Percentiles rank a stretch among this genome's conserved stretches.
Evolutionary conservation across 257 asterid species (phyloP).

Genomic region (Ehretia macrophylla): DNA sequence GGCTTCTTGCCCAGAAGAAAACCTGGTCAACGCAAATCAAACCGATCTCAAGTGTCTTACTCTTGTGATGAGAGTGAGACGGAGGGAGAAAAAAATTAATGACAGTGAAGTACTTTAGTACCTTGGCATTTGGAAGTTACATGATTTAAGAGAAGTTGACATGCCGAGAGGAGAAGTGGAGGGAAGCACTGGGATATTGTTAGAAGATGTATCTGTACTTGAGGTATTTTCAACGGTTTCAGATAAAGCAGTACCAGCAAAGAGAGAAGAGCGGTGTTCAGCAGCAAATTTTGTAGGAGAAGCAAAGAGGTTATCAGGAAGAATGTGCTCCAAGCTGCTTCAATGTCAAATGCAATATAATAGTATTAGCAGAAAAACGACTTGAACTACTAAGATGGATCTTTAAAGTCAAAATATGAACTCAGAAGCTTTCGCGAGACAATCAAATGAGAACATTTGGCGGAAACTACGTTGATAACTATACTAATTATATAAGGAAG

Average conservation of each 20-base stretch:
- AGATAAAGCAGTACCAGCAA: conserved; percentile 34
- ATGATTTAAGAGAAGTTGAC: conserved; percentile 51
- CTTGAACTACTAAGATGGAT: background rate
- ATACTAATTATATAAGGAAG: background rate
- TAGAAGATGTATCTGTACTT: conserved; percentile 34
- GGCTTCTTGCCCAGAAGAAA: conserved; percentile 65
- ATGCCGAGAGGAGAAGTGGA: conserved; percentile 41
- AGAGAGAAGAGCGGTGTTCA: conserved; percentile 22
- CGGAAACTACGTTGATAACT: background rate
- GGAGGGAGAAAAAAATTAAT: background rate
- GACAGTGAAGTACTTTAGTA: conserved; percentile 11
- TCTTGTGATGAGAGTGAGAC: background rate
- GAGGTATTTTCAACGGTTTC: conserved; percentile 30
- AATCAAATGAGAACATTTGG: background rate
- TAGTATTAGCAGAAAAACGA: conserved; percentile 9
- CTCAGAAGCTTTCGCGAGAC: background rate
- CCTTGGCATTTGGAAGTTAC: conserved; percentile 75
- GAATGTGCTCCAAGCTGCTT: conserved; percentile 71
- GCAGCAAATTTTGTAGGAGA: conserved; percentile 76
- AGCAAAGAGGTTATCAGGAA: conserved; percentile 81
- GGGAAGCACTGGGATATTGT: conserved; percentile 36
- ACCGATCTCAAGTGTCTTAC: background rate
- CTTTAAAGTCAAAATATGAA: background rate
- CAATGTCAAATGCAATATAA: conserved; percentile 10
- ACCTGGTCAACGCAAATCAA: conserved; percentile 28